These are phyloP conservation scores for Backusella circina DNA, from an alignment of 192 early-diverging fungal species.

Conservation along the genomic window DNA sequence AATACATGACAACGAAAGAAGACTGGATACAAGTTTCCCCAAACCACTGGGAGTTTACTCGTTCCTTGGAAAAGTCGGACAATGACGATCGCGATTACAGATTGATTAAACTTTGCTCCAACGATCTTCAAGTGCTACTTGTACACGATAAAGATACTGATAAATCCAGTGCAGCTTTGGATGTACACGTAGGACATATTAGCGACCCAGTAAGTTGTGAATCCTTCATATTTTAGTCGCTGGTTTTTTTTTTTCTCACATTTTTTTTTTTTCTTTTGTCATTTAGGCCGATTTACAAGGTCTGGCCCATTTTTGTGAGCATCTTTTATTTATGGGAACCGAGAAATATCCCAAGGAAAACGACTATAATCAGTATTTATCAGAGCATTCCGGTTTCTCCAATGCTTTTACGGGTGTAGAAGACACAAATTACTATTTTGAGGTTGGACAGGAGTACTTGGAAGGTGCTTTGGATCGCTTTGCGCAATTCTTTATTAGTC, in stretches of 20 bases:
- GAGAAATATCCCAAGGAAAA: conserved; percentile 79
- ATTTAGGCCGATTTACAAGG: conserved; percentile 66
- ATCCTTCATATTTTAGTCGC: not conserved
- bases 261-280: not conserved
- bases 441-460: conserved; percentile 59
- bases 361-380: conserved; percentile 72
- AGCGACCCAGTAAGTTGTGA: conserved; percentile 61
- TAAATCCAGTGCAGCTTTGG: conserved; percentile 74
- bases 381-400: conserved; percentile 71
- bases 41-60: conserved; percentile 30
- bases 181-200: conserved; percentile 80
- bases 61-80: conserved; percentile 48
- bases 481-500: conserved; percentile 91
- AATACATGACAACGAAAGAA: not conserved
- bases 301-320: conserved; percentile 83
- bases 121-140: conserved; percentile 65
- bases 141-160: conserved; percentile 71
- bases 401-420: conserved; percentile 81
- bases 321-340: conserved; percentile 68
- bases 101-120: conserved; percentile 49
- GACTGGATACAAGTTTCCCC: conserved; percentile 18
- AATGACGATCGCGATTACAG: conserved; percentile 63
- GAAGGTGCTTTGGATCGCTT: conserved; percentile 65
- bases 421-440: conserved; percentile 89
- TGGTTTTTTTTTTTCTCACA: not conserved